Base-by-base conservation (phyloP, 2,329 filamentous ascomycete genomes). In the Pseudofabraea citricarpa region DNA sequence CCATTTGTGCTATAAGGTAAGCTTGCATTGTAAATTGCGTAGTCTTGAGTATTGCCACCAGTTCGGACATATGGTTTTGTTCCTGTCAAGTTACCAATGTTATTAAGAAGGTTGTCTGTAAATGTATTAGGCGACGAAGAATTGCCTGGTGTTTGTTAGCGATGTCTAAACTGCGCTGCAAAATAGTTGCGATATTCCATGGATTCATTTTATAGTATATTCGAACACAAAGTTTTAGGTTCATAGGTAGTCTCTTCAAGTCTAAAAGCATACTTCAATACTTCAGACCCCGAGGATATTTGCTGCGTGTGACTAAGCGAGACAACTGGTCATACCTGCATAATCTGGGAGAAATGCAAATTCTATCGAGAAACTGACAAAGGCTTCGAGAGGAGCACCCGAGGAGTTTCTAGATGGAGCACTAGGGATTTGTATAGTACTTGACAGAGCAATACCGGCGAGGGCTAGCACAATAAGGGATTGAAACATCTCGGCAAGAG, bases 1-100 rank as follows among this genome's bases (percentile, higher is more conserved):
- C 78, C 78, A 39, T 78, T 68, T 8, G 74, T 64, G 5, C 73
- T 74, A 6, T 65, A 63, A 1, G 66, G 57, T 5, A 80, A 70
- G 4, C 68, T 70, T 2, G 69, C 62, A 49, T 83, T 71, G 59
- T 78, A 83, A 27, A 83, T 65, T 5, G 77, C 77, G 50, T 75
- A 81, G 62, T 84, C 79, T 60, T 84, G 80, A 0, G 80, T 83
- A 53, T 83, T 84, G n/a, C 80, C 81, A 3, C 81, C 79, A 2
- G 84, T 77, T 13, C 80, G 68, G 43, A 84, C 74, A 51, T 77
- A 70, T 2, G 80, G 80, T 48, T 79, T 80, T 6, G 67, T 69
- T 7, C 78, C 78, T 12, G 66, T 68, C 3, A 81, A 55, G n/a
- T 68, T 57, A 1, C 66, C 73, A 16, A 84, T 53, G 44, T 81